Evolutionary conservation across 768 basidiomycete species (phyloP).

Genomic region (Tylopilus cervinicoccineus): DNA sequence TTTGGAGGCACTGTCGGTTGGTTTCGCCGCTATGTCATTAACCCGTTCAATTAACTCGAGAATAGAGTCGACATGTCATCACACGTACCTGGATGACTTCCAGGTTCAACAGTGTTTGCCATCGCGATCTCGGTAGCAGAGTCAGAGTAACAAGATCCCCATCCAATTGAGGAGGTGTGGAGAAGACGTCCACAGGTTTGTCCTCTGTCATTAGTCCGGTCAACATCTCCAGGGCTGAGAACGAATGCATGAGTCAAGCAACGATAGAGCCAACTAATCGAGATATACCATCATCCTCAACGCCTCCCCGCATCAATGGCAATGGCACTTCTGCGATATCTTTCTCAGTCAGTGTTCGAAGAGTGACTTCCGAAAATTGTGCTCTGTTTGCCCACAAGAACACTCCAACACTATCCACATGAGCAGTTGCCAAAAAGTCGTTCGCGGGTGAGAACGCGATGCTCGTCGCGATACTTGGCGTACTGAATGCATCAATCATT

Average conservation of each 20-base stretch:
- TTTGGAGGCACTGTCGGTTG: conserved; percentile 96
- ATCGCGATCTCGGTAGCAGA: conserved; percentile 83
- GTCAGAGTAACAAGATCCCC: conserved; percentile 93
- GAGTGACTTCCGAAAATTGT: conserved; percentile 83
- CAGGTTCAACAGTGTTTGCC: conserved; percentile 96
- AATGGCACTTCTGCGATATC: conserved; percentile 66
- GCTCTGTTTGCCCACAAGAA: conserved; percentile 99
- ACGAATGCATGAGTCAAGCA: conserved; percentile 7
- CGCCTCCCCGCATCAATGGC: conserved; percentile 79
- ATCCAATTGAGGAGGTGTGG: conserved; percentile 84
- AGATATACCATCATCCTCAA: conserved; percentile 74
- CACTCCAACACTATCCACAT: conserved; percentile 91
- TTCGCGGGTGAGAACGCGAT: conserved; percentile 91
- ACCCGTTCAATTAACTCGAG: neutral
- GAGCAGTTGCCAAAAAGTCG: conserved; percentile 93
- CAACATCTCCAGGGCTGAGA: conserved; percentile 66
- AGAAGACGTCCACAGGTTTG: conserved; percentile 63
- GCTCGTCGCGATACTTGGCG: conserved; percentile 82
- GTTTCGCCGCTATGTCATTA: conserved; percentile 72
- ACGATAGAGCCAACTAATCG: neutral
- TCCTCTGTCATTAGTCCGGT: conserved; percentile 60
- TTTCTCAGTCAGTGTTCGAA: conserved; percentile 75
- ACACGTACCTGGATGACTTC: conserved; percentile 82
- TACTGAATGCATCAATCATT: conserved; percentile 89
- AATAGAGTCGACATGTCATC: neutral